Percentiles rank a stretch among this genome's conserved stretches.
phyloP scores from a whole-genome alignment of 2,329 filamentous ascomycete genomes.

The Catunica adiposa region DNA sequence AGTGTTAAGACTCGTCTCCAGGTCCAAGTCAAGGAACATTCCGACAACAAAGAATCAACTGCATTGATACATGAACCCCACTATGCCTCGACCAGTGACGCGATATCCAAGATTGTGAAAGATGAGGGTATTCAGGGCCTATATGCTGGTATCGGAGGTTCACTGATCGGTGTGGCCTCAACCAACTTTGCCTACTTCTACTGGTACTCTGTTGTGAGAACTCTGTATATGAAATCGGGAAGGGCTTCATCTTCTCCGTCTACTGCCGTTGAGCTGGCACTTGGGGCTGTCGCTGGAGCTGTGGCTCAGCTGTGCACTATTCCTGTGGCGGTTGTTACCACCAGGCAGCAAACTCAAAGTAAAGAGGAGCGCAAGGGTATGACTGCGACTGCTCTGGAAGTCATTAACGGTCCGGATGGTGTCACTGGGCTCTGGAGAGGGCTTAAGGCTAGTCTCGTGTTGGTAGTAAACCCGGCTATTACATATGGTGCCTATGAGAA shows the following conservation, averaged over 20 bases:
- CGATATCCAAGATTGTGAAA: conserved; percentile 65
- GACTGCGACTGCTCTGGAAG: conserved; percentile 72
- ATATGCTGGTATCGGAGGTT: conserved; percentile 75
- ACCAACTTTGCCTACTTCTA: conserved; percentile 99
- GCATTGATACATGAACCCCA: conserved; percentile 38
- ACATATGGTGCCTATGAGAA: conserved; percentile 95
- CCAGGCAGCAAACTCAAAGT: conserved; percentile 81
- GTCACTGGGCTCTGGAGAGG: conserved; percentile 83
- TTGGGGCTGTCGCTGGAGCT: conserved; percentile 79
- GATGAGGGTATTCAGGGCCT: conserved; percentile 68
- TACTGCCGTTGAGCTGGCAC: conserved; percentile 63
- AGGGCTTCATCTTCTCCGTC: conserved; percentile 42
- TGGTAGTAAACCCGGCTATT: conserved; percentile 92
- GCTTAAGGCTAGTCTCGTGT: conserved; percentile 83
- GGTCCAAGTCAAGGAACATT: conserved; percentile 50
- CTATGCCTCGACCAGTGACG: conserved; percentile 78
- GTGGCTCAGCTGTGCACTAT: conserved; percentile 93
- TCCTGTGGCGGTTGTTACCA: conserved; percentile 87
- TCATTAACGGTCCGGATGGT: conserved; percentile 80
- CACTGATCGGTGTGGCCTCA: conserved; percentile 79
- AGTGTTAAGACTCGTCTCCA: conserved; percentile 94
- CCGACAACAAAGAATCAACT: conserved; percentile 27
- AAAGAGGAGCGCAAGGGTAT: conserved; percentile 75
- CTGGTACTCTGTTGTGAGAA: conserved; percentile 85
- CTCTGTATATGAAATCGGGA: conserved; percentile 52